Conservation (phyloP, 23 red algal genomes). For the Gracilaria vermiculophylla region DNA sequence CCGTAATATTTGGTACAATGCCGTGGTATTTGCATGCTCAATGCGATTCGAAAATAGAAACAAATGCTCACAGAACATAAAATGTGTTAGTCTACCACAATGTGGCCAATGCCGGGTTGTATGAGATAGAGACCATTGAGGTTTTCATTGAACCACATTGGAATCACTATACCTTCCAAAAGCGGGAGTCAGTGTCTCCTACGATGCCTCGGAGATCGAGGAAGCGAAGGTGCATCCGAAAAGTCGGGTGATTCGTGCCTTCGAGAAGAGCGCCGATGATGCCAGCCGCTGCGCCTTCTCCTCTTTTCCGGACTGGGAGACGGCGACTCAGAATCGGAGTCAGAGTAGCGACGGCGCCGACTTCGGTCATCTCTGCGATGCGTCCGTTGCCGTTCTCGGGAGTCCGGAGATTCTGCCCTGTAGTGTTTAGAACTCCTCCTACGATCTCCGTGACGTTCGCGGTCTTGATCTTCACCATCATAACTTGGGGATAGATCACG, state of each 20-base stretch:
- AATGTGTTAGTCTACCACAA: constrained; percentile 27
- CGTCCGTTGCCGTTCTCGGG: background rate
- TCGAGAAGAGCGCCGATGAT: background rate
- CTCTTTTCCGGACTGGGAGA: constrained; percentile 6
- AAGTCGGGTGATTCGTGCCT: background rate
- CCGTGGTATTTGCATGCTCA: background rate
- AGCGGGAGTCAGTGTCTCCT: background rate
- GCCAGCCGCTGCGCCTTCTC: background rate
- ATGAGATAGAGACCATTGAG: background rate
- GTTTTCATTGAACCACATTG: background rate
- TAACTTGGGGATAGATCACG: background rate
- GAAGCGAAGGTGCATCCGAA: background rate
- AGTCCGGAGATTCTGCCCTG: background rate
- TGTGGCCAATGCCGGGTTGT: background rate
- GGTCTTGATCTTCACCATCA: background rate
- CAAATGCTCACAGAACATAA: constrained; percentile 17
- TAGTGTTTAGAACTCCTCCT: constrained; percentile 6
- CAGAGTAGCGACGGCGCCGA: background rate
- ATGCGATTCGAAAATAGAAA: background rate
- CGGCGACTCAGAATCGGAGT: constrained; percentile 4
- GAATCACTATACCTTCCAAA: constrained; percentile 20
- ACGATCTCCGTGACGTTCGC: background rate
- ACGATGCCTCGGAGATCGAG: background rate
- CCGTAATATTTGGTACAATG: background rate
- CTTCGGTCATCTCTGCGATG: background rate